Base-by-base conservation (phyloP, 495 filamentous ascomycete genomes). In the Margaritispora aquatica region DNA sequence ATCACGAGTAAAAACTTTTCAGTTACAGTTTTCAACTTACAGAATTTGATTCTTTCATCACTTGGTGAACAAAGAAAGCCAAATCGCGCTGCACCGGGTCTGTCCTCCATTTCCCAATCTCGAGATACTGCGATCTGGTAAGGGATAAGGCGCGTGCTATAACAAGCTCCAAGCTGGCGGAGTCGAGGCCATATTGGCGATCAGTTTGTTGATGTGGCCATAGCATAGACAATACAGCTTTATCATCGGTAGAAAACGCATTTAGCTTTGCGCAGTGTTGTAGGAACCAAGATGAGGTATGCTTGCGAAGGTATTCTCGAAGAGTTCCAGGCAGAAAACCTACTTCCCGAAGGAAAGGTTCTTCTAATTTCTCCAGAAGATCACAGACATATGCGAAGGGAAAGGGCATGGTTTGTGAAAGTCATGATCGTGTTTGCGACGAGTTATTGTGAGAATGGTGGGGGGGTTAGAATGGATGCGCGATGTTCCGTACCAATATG, bases 181-280 rank as follows among this genome's bases (percentile, higher is more conserved):
- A 77, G 60, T 88, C 79, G 0, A 94, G 71, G 57, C 73, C 74
- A 68, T 91, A 96, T 9, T 90, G 86, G 22, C 90, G 79, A 67
- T 96, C 91, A 0, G 79, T 79, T 55, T 89, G 77, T 64, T 81
- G 85, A 59, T 89, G 84, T 0, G 91, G 91, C 19, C 92, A 79
- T 15, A 96, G 73, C 26, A 84, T 82, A 2, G 87, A 90, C 0
- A 94, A 76, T 21, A 94, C 71, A 0, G 86, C 84, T 1, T 80
- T 70, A 31, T 69, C 71, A 61, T 85, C 75, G 2, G 81, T 80
- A 48, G 75, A 71, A 2, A 75, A 68, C 2, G 74, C 74, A 67
- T 81, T 59, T 7, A 92, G 74, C 4, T 66, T 68, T 13, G 70
- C 69, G 1, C 71, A 78, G 68, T 90, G 79, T 4, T 67, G 69